Conservation (phyloP, 345 rosid genomes). For the Psidium friedrichsthalianum region DNA sequence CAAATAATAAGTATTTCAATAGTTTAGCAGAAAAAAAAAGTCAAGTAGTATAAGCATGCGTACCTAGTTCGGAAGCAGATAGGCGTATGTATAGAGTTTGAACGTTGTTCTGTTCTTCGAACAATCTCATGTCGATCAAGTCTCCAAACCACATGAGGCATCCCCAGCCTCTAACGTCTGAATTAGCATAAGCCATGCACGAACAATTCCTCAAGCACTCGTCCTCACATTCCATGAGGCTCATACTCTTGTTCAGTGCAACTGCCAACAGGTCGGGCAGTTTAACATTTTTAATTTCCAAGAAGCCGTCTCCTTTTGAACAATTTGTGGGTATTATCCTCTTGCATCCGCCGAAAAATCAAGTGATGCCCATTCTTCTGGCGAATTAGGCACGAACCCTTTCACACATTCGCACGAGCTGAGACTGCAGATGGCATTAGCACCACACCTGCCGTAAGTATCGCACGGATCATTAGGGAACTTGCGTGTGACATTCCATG, state of each 20-base stretch:
- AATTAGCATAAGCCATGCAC: conserved; percentile 14
- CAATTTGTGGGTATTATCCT: background rate
- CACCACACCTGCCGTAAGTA: background rate
- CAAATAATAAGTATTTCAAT: background rate
- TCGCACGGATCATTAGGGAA: background rate
- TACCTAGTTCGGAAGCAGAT: conserved; percentile 13
- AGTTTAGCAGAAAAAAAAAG: background rate
- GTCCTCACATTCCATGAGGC: conserved; percentile 7
- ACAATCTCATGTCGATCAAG: conserved; percentile 10
- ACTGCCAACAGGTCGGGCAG: conserved; percentile 10
- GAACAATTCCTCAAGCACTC: conserved; percentile 17
- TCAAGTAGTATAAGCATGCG: background rate
- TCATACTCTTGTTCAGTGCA: conserved; percentile 1
- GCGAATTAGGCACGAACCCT: conserved; percentile 25
- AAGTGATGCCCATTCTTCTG: conserved; percentile 9
- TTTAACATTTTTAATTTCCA: background rate
- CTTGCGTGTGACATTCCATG: background rate
- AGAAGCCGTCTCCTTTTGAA: conserved; percentile 1
- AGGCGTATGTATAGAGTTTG: conserved; percentile 14
- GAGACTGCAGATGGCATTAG: background rate
- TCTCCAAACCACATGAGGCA: conserved; percentile 27
- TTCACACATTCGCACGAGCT: conserved; percentile 14
- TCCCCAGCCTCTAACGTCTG: conserved; percentile 11
- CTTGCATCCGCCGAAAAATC: conserved; percentile 5
- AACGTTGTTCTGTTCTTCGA: background rate